Evolutionary conservation across 73 alveolate genomes (phyloP), one percentile per base, ranked within the genome.

Genomic region (Paramecium octaurelia): DNA sequence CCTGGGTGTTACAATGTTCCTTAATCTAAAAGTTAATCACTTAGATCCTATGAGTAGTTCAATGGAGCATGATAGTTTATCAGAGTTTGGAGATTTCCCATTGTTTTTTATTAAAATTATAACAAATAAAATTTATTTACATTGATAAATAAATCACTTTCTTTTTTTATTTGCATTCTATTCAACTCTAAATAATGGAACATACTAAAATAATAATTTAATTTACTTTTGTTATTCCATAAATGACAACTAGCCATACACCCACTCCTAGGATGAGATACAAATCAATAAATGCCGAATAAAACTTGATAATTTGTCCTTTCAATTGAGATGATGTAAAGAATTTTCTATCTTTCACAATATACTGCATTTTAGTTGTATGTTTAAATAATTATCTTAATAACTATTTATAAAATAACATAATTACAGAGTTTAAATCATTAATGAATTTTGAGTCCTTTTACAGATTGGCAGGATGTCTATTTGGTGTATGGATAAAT

Each of bases 281-380:
- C 24, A 73, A 73, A 73, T 73, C 87, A 73, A 73, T 73, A 43
- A 73, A 73, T 31, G 87, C 87, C 16, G 87, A 73, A 73, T 73
- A 73, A 40, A 73, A 73, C 16, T 40, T 73, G 14, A 73, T 73
- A 21, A 73, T 73, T 73, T 73, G 24, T 73, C 87, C 87, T 43
- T 73, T 73, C 40, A 73, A 40, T 36, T 73, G 87, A 36, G 87
- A 36, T 31, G 87, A 73, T 16, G 87, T 73, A 38, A 29, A 40
- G 87, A 36, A 73, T 73, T 73, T 73, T 38, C 59, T 73, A 20
- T 73, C 87, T 36, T 73, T 73, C 2, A 73, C 59, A 16, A 36
- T 18, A 35, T 73, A 73, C 16, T 34, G 46, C 57, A 73, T 43
- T 73, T 73, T 73, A 0, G 87, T 40, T 8, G 87, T 73, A 38